Percentiles rank a stretch among this genome's conserved stretches.
Evolutionary conservation across 73 alveolate species (phyloP).

Genomic region (Paramecium caudatum): DNA sequence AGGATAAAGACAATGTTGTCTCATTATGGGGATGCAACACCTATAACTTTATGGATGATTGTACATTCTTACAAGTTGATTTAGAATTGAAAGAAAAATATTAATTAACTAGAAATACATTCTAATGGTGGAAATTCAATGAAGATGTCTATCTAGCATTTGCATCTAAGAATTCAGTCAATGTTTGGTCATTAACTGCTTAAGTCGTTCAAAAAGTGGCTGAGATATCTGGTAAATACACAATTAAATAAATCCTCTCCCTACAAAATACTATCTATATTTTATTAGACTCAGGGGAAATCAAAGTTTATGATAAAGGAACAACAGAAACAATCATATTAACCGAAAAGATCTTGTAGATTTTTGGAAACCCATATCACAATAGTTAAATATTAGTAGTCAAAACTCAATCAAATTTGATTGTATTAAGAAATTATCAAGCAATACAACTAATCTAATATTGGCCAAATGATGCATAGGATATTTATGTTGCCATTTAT

Average conservation of each 20-base stretch:
- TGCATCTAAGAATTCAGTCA: background rate
- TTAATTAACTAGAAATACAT: background rate
- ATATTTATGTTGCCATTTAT: background rate
- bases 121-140: background rate
- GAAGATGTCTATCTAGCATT: background rate
- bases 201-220: too few relatives aligned
- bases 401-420: background rate
- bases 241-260: background rate
- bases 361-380: constrained; percentile 4
- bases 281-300: background rate
- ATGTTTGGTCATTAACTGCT: too few relatives aligned
- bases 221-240: too few relatives aligned
- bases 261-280: background rate
- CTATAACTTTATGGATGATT: background rate
- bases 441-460: background rate
- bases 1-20: background rate
- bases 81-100: background rate
- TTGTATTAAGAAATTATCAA: background rate
- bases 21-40: constrained; percentile 10
- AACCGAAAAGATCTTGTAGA: background rate
- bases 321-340: background rate
- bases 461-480: background rate
- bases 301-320: background rate
- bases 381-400: background rate
- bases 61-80: background rate